A percentile compares a stretch with the other conserved stretches of the same genome.
Evolutionary conservation across 805 yeast genomes (phyloP).

Genomic region (Pichia cabralensis): DNA sequence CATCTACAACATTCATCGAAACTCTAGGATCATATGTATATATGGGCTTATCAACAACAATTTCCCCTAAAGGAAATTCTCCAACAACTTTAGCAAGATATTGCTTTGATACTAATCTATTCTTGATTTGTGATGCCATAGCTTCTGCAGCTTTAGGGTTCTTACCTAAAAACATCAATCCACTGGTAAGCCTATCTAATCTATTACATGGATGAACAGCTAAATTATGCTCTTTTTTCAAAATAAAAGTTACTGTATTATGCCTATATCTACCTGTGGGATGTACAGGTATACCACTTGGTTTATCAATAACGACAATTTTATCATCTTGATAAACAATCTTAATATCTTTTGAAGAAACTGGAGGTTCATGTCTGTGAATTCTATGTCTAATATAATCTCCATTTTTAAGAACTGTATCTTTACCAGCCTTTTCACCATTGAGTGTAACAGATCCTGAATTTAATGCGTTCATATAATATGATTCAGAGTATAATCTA

Average conservation of each 20-base stretch:
- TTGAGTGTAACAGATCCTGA: constrained; percentile 72
- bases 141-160: constrained; percentile 69
- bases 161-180: constrained; percentile 85
- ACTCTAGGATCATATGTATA: constrained; percentile 64
- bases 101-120: constrained; percentile 66
- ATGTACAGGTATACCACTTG: constrained; percentile 91
- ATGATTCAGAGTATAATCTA: constrained; percentile 60
- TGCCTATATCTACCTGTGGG: constrained; percentile 83
- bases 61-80: constrained; percentile 52
- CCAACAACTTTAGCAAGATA: constrained; percentile 87
- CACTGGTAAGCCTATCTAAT: constrained; percentile 84
- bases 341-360: constrained; percentile 46
- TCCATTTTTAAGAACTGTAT: constrained; percentile 67
- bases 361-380: constrained; percentile 90
- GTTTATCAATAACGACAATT: constrained; percentile 79
- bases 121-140: constrained; percentile 61
- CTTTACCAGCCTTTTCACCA: constrained; percentile 49
- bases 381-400: constrained; percentile 69
- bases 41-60: constrained; percentile 58
- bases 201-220: constrained; percentile 79
- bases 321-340: constrained; percentile 69
- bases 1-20: constrained; percentile 53
- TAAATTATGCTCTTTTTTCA: constrained; percentile 59
- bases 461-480: constrained; percentile 45
- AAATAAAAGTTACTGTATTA: constrained; percentile 64